phyloP scores from a whole-genome alignment of 371 early-diverging fungal genomes.

The Encephalitozoon cuniculi region DNA sequence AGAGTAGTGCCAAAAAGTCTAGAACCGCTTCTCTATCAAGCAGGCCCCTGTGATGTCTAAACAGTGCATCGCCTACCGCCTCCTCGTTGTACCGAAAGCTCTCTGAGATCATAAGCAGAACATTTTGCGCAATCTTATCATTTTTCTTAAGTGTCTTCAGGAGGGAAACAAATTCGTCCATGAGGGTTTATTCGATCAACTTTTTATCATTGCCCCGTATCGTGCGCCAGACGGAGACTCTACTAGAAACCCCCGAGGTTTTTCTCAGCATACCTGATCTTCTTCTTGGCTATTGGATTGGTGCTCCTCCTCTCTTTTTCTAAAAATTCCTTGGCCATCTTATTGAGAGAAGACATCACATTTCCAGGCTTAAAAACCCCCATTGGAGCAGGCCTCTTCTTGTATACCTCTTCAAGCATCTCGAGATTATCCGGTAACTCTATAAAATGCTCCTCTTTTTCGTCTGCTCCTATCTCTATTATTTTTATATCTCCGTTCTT shows the following conservation, averaged over 20 bases:
- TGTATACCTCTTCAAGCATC: background rate
- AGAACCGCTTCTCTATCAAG: background rate
- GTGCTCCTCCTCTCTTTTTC: background rate
- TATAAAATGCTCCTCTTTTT: background rate
- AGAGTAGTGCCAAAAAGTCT: background rate
- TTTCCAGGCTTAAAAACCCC: background rate
- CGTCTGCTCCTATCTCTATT: background rate
- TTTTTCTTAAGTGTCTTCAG: constrained; percentile 10
- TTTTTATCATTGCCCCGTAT: background rate
- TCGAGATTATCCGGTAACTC: background rate
- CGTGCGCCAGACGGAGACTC: no score
- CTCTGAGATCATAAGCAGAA: constrained; percentile 26
- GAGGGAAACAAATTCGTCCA: constrained; percentile 17
- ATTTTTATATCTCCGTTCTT: background rate
- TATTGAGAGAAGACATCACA: background rate
- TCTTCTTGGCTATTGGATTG: background rate
- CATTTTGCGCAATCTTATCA: constrained; percentile 17
- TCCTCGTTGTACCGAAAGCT: background rate
- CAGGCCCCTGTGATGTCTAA: background rate
- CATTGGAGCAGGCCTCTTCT: background rate
- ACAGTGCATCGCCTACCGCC: background rate
- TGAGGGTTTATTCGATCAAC: background rate
- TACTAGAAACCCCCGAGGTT: background rate
- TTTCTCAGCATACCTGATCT: background rate
- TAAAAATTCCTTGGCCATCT: background rate